Evolutionary conservation across 257 asterid genomes (phyloP).

Genomic region (Sherardia arvensis): DNA sequence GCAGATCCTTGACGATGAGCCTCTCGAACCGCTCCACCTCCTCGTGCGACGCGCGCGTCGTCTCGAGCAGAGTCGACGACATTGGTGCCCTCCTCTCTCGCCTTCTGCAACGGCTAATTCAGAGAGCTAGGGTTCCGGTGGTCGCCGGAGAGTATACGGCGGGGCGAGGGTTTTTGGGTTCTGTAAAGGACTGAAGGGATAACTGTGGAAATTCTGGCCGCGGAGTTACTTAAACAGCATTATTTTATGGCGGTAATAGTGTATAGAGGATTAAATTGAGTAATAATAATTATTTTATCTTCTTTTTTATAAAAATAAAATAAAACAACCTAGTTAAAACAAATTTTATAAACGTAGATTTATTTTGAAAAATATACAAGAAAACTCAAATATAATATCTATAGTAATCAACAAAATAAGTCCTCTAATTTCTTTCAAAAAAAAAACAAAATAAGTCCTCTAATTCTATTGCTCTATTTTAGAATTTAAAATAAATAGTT

Average conservation of each 20-base stretch:
- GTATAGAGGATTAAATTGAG: background rate
- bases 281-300: background rate
- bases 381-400: too few species aligned
- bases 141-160: background rate
- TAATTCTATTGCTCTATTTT: too few species aligned
- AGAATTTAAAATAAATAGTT: too few species aligned
- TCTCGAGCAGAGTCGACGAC: conserved; percentile 88
- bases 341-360: too few species aligned
- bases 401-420: too few species aligned
- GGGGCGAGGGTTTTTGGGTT: background rate
- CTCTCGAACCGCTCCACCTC: conserved; percentile 93
- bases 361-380: too few species aligned
- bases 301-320: too few species aligned
- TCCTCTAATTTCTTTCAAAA: too few species aligned
- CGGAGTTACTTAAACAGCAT: background rate
- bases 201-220: background rate
- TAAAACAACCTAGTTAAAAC: too few species aligned
- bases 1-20: conserved; percentile 87
- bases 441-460: too few species aligned
- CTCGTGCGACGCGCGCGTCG: conserved; percentile 83
- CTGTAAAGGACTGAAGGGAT: background rate
- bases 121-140: conserved; percentile 19
- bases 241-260: background rate
- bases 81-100: conserved; percentile 19
- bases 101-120: background rate